Base-by-base conservation (phyloP, 345 rosid genomes). In the Carallia brachiata region DNA sequence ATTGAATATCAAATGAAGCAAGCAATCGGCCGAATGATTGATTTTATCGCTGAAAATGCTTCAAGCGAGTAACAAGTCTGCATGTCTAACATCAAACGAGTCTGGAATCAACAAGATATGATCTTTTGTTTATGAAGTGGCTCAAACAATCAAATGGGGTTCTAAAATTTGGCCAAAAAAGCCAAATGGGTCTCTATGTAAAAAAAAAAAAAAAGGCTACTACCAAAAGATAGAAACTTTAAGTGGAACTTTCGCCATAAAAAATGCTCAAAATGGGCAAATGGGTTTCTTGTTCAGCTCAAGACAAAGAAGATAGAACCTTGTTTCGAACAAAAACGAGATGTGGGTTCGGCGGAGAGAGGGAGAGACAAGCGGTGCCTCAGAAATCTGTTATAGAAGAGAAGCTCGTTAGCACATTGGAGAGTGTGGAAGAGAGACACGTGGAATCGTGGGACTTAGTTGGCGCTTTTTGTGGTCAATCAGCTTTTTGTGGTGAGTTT, bases 81-180 rank as follows among this genome's bases (percentile, higher is more conserved):
- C 39, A 27, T 59, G 23, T 31, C 36, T 10, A 16, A 23, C 63
- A 54, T 65, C 34, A 50, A 75, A 57, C 7, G 16, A 48, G 23
- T 50, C n/a, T 23, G 2, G n/a, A 4, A 28, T 10, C 0, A 34
- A 18, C 12, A 39, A 28, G 36, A 56, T 48, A 36, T 39, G 27
- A 34, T 3, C 55, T 48, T 23, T 56, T 32, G 23, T 32, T 61
- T 40, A 12, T 47, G 13, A 6, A 30, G 23, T 5, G 28, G 7
- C 71, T 61, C 54, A 66, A 52, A 73, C 8, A 67, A 61, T 44
- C 52, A 74, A 47, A 48, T 23, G 69, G 48, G 48, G 63, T 59
- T 50, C 30, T 50, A 2, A 59, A 68, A 19, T 64, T 28, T 36
- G 27, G 31, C 56, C 28, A 47, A 40, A 37, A 62, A 52, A 27